Evolutionary conservation across 352 stramenopile genomes (phyloP).

Genomic region (Phytophthora vignae): DNA sequence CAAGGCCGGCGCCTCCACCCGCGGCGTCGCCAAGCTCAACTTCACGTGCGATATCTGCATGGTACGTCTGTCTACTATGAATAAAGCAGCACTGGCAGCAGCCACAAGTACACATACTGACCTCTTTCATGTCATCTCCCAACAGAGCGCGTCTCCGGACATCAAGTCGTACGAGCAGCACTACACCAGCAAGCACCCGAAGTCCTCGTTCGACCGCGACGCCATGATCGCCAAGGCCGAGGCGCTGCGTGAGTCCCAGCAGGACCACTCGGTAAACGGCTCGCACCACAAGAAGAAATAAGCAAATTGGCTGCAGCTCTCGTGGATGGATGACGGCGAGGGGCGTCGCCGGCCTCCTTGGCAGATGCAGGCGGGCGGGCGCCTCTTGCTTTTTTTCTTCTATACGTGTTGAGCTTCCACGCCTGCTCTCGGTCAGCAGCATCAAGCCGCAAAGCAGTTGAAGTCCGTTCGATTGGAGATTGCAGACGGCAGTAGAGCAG

Average conservation of each 20-base stretch:
- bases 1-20: slow-evolving; percentile 48
- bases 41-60: slow-evolving; percentile 78
- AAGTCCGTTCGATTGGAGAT: neutral
- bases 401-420: slow-evolving; percentile 24
- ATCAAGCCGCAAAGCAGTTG: neutral
- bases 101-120: neutral
- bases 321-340: slow-evolving; percentile 15
- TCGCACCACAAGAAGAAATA: slow-evolving; percentile 68
- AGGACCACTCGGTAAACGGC: slow-evolving; percentile 42
- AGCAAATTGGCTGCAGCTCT: slow-evolving; percentile 13
- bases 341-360: neutral
- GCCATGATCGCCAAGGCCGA: slow-evolving; percentile 61
- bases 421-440: neutral
- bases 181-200: slow-evolving; percentile 71
- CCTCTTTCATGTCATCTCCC: neutral
- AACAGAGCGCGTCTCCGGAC: slow-evolving; percentile 62
- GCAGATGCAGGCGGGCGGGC: neutral
- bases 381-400: slow-evolving; percentile 9
- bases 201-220: slow-evolving; percentile 59
- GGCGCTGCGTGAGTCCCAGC: slow-evolving; percentile 46
- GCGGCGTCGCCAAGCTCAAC: slow-evolving; percentile 62
- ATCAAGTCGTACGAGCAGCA: slow-evolving; percentile 72
- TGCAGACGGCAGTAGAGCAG: neutral
- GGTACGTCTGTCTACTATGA: slow-evolving; percentile 35
- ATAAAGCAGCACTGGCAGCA: neutral